These are phyloP conservation scores for Daucus carota DNA, from an alignment of 129 eudicot genomes.

Conservation along the genomic window DNA sequence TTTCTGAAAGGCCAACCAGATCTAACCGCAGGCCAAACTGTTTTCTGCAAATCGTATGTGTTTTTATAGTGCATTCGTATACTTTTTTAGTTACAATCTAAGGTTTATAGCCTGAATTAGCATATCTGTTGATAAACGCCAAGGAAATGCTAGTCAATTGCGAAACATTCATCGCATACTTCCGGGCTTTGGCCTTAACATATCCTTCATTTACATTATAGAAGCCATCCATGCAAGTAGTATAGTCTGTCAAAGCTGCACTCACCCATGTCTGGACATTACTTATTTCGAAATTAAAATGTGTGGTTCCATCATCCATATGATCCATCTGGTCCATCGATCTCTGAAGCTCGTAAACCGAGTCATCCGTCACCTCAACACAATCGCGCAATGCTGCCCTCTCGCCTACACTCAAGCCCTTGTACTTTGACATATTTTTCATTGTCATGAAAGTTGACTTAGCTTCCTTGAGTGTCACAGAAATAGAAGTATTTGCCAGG, in stretches of 20 bases:
- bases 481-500: constrained; percentile 7
- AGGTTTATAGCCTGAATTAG: not conserved
- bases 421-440: not conserved
- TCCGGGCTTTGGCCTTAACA: not conserved
- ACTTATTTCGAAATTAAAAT: not conserved
- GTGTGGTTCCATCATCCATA: not conserved
- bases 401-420: not conserved
- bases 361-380: not conserved
- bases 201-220: not conserved
- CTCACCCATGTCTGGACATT: constrained; percentile 13
- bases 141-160: constrained; percentile 6
- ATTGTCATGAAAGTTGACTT: not conserved
- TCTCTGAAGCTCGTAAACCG: not conserved
- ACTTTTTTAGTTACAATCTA: not conserved
- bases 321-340: not conserved
- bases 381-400: constrained; percentile 3
- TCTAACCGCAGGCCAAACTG: too few relatives aligned
- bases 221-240: constrained; percentile 8
- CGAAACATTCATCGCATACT: not conserved
- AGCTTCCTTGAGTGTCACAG: not conserved
- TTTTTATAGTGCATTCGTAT: not conserved
- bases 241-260: constrained; percentile 10
- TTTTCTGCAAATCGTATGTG: not conserved
- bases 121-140: constrained; percentile 5
- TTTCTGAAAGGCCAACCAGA: not conserved